Evolutionary conservation across 2,329 filamentous ascomycete species (phyloP).

Genomic region (Aspergillus eucalypticola): DNA sequence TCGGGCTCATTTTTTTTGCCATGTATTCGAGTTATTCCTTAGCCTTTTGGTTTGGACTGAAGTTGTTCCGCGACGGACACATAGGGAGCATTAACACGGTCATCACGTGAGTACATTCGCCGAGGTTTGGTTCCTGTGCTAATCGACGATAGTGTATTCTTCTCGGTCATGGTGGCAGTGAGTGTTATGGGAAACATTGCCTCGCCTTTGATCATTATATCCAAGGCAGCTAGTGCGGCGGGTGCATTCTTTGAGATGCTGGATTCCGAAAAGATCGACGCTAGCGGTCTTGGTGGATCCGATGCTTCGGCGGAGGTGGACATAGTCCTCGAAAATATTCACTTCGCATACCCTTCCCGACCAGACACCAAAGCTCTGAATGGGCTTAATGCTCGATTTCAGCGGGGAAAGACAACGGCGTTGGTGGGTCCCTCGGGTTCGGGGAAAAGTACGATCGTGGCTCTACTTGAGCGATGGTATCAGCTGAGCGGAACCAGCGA

Average conservation of each 20-base stretch:
- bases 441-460: constrained; percentile 50
- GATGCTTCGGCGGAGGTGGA: constrained; percentile 55
- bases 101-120: constrained; percentile 31
- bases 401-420: constrained; percentile 42
- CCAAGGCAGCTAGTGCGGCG: constrained; percentile 36
- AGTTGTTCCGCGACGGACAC: constrained; percentile 35
- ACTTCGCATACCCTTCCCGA: constrained; percentile 68
- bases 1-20: constrained; percentile 38
- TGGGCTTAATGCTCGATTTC: constrained; percentile 35
- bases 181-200: constrained; percentile 31
- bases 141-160: constrained; percentile 32
- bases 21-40: constrained; percentile 40
- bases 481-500: constrained; percentile 21
- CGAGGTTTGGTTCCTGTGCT: background rate
- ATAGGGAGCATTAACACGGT: constrained; percentile 39
- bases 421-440: constrained; percentile 50
- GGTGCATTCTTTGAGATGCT: constrained; percentile 37
- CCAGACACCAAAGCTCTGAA: constrained; percentile 39
- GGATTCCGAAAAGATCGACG: constrained; percentile 26
- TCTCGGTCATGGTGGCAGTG: constrained; percentile 34
- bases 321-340: constrained; percentile 63
- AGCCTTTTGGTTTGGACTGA: constrained; percentile 42
- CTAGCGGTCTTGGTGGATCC: constrained; percentile 48
- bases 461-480: constrained; percentile 47
- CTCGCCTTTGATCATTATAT: constrained; percentile 37